phyloP scores from a whole-genome alignment of 306 rosid genomes.

The Aeschynomene evenia region DNA sequence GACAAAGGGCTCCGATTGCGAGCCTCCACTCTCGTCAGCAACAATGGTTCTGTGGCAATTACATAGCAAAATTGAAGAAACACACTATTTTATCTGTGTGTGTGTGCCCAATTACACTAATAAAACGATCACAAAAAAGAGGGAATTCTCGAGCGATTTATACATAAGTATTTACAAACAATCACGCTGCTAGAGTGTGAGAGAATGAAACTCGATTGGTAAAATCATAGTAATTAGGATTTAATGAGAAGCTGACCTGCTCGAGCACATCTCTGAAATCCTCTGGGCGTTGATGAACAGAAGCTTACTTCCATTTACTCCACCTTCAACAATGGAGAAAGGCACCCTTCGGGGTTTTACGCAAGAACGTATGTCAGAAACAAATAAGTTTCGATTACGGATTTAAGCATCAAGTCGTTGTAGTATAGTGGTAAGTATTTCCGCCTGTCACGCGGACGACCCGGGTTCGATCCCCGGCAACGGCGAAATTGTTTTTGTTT shows the following conservation, averaged over 20 bases:
- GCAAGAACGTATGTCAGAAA: not conserved
- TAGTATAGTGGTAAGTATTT: slow-evolving; percentile 42
- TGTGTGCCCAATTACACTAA: not conserved
- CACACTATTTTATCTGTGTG: not conserved
- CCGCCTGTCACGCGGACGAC: slow-evolving; percentile 46
- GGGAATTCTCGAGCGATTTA: not conserved
- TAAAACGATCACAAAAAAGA: not conserved
- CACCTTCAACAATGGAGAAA: not conserved
- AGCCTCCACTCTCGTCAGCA: slow-evolving; percentile 32
- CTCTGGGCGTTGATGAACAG: slow-evolving; percentile 45
- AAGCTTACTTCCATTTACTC: slow-evolving; percentile 55
- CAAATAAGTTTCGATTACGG: too few species aligned
- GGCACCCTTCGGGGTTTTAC: not conserved
- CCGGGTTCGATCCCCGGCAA: slow-evolving; percentile 54
- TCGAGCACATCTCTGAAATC: not conserved
- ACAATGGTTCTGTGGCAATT: slow-evolving; percentile 43
- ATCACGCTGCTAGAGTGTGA: not conserved
- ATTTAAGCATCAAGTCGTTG: slow-evolving; percentile 5
- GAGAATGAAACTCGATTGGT: not conserved
- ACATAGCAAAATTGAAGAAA: not conserved
- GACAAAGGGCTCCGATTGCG: slow-evolving; percentile 29
- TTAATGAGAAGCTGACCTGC: slow-evolving; percentile 36
- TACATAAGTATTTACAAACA: not conserved
- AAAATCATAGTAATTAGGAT: not conserved
- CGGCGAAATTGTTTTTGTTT: slow-evolving; percentile 20